Evolutionary conservation across 345 rosid species (phyloP).

Genomic region (Hibiscus mutabilis): DNA sequence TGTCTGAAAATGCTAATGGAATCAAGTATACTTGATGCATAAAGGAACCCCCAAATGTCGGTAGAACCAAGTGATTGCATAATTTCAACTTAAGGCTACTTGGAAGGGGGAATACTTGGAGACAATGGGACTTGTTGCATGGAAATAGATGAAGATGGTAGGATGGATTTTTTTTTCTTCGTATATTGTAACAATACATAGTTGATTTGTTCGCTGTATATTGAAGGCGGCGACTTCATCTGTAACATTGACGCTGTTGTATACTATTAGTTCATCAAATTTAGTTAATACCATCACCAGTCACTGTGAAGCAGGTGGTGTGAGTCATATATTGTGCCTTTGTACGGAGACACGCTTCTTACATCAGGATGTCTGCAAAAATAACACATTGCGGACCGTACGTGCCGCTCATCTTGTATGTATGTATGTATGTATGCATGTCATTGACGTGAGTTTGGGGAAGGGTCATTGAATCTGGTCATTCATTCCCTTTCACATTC

Average conservation of each 20-base stretch:
- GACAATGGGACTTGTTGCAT: not conserved
- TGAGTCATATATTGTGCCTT: not conserved
- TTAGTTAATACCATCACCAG: not conserved
- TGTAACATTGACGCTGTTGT: conserved; percentile 2
- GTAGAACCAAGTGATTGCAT: not conserved
- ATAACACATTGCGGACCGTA: not conserved
- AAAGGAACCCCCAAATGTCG: not conserved
- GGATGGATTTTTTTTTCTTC: too few species aligned
- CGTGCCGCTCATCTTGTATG: not conserved
- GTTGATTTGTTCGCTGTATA: not conserved
- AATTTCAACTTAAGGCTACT: not conserved
- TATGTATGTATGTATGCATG: not conserved
- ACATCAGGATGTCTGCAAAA: not conserved
- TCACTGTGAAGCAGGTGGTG: not conserved
- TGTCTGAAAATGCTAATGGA: conserved; percentile 7
- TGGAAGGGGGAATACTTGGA: not conserved
- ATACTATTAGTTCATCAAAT: not conserved
- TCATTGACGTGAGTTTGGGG: not conserved
- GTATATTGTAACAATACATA: not conserved
- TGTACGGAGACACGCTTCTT: not conserved
- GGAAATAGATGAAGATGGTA: not conserved
- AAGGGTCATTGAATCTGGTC: not conserved
- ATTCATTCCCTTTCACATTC: not conserved
- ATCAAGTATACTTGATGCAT: not conserved
- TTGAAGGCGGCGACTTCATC: not conserved